These are phyloP conservation scores for Trichophyton rubrum DNA, from an alignment of 2,329 filamentous ascomycete genomes.

Conservation along the genomic window DNA sequence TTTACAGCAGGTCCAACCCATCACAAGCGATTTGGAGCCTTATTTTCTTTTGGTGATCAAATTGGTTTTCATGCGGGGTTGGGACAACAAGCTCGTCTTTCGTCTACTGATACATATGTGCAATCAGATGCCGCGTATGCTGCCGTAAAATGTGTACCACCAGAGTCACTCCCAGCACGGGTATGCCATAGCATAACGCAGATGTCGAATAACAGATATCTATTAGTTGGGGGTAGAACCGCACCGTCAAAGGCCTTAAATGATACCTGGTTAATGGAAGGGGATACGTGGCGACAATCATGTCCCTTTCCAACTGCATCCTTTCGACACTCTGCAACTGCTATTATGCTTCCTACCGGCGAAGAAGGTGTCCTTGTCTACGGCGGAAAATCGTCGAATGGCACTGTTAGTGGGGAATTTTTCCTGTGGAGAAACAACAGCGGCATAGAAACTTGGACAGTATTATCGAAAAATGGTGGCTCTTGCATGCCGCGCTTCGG, in stretches of 20 bases:
- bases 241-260: slow-evolving; percentile 57
- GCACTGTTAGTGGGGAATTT: slow-evolving; percentile 39
- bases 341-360: slow-evolving; percentile 21
- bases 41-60: slow-evolving; percentile 29
- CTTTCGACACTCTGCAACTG: slow-evolving; percentile 60
- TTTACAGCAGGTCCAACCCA: slow-evolving; percentile 28
- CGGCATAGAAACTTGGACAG: slow-evolving; percentile 38
- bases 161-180: slow-evolving; percentile 29
- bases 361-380: slow-evolving; percentile 41
- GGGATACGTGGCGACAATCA: slow-evolving; percentile 50
- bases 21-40: slow-evolving; percentile 49
- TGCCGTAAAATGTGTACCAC: slow-evolving; percentile 31
- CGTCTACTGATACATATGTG: slow-evolving; percentile 36
- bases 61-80: slow-evolving; percentile 32
- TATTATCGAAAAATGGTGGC: slow-evolving; percentile 24
- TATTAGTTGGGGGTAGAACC: slow-evolving; percentile 66
- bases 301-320: slow-evolving; percentile 56
- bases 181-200: slow-evolving; percentile 69
- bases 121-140: slow-evolving; percentile 35
- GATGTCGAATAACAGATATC: slow-evolving; percentile 43
- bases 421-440: slow-evolving; percentile 38
- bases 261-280: slow-evolving; percentile 64
- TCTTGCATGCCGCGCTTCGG: slow-evolving; percentile 44
- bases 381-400: slow-evolving; percentile 47
- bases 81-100: slow-evolving; percentile 36